Evolutionary conservation across 108 stramenopile genomes (phyloP), one percentile per base, ranked within the genome.

Genomic region (Skeletonema costatum): DNA sequence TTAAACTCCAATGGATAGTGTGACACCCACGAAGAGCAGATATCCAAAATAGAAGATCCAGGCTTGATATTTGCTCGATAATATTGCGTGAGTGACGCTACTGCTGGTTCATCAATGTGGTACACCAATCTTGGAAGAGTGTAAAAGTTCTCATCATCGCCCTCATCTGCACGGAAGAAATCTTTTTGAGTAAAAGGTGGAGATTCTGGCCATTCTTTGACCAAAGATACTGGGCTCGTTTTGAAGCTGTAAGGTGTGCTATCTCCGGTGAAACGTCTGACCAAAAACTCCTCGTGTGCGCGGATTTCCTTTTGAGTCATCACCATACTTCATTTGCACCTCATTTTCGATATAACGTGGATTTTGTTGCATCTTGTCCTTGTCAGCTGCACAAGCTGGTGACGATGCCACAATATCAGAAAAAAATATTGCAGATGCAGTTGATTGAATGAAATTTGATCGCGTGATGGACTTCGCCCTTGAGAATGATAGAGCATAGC

Each of bases 11-110:
- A 62, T 39, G 88, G 88, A 70, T 87, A 89, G 62, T 89, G 96
- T 66, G 86, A 88, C 29, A 98, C 97, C 98, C 98, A 98, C 4
- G 88, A 90, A 41, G 93, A 94, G 71, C 97, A 98, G 73, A 98
- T 97, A 85, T 98, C 98, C 56, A 98, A 79, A 64, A 98, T 91
- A 25, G 85, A 84, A 11, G 88, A 88, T 11, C 82, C 86, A 5
- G 76, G 62, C 11, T 82, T 84, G 53, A 98, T 91, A 48, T 86
- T 90, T 53, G 88, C 91, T 32, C 93, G 77, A 77, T 98, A 98
- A 73, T 97, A 98, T 64, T 96, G 93, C 13, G 93, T 94, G 44
- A 96, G 62, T 32, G 92, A 79, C 8, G 91, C 88, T 7, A 93
- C 90, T 9, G 93, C 93, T 13, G 89, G 89, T 75, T 97, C 95